Percentiles rank a stretch among this genome's conserved stretches.
Conservation (phyloP, 1,139 yeast species). For the Pichia terricola region DNA sequence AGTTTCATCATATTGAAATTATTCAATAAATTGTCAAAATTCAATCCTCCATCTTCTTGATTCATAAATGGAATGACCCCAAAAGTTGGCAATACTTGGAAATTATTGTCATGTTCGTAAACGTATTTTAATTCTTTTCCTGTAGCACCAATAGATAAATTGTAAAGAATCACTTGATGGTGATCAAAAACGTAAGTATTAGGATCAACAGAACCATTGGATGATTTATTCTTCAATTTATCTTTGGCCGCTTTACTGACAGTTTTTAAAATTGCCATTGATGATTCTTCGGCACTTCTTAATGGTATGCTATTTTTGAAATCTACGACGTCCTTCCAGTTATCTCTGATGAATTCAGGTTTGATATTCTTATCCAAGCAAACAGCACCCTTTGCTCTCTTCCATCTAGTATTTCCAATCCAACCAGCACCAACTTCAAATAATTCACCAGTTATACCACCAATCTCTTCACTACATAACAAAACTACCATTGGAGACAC, state of each 20-base stretch:
- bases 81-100: constrained; percentile 86
- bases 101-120: constrained; percentile 68
- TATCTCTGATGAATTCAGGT: constrained; percentile 44
- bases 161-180: constrained; percentile 74
- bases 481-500: constrained; percentile 86
- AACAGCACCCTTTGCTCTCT: constrained; percentile 81
- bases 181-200: constrained; percentile 40
- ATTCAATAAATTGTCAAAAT: constrained; percentile 36
- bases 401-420: constrained; percentile 94
- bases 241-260: constrained; percentile 45
- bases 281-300: constrained; percentile 61
- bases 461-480: constrained; percentile 59
- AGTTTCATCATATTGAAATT: constrained; percentile 84
- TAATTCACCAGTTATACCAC: constrained; percentile 59
- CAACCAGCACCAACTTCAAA: constrained; percentile 85
- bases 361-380: constrained; percentile 33
- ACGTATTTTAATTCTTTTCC: constrained; percentile 69
- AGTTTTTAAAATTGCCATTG: constrained; percentile 66
- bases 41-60: constrained; percentile 24
- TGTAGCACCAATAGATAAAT: constrained; percentile 82
- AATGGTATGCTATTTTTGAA: constrained; percentile 58
- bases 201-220: constrained; percentile 5
- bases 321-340: constrained; percentile 58
- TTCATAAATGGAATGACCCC: constrained; percentile 75
- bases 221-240: constrained; percentile 34